A percentile compares a stretch with the other conserved stretches of the same genome.
These are phyloP conservation scores for Candida mesenterica DNA, from an alignment of 1,139 yeast genomes.

Conservation along the genomic window DNA sequence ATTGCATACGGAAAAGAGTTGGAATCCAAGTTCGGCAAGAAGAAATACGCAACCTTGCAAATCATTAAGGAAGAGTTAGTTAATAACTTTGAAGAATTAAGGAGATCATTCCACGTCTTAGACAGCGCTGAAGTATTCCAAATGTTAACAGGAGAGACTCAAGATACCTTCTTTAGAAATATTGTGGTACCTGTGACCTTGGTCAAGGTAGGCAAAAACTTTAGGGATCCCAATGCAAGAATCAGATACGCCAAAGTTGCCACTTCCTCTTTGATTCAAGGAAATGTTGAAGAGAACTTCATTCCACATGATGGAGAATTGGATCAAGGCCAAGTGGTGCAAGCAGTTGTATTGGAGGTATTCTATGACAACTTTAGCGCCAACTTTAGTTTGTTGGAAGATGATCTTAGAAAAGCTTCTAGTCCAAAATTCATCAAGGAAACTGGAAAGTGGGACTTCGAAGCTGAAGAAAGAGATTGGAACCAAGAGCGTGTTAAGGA, in stretches of 20 bases:
- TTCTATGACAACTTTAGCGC: slow-evolving; percentile 75
- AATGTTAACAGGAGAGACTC: slow-evolving; percentile 85
- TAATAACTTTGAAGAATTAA: slow-evolving; percentile 80
- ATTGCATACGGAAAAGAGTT: slow-evolving; percentile 94
- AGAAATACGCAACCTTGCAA: slow-evolving; percentile 78
- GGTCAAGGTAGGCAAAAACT: slow-evolving; percentile 50
- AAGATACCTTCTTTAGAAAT: slow-evolving; percentile 64
- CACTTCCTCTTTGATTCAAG: slow-evolving; percentile 76
- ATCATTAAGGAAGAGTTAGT: slow-evolving; percentile 88
- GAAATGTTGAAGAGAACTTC: slow-evolving; percentile 66
- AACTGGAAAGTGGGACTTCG: slow-evolving; percentile 77
- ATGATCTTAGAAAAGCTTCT: slow-evolving; percentile 63
- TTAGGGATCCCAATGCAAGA: slow-evolving; percentile 34
- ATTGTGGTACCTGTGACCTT: slow-evolving; percentile 77
- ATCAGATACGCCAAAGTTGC: slow-evolving; percentile 52
- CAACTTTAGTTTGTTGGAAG: slow-evolving; percentile 65
- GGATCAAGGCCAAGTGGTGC: slow-evolving; percentile 76
- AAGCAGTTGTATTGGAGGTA: slow-evolving; percentile 70
- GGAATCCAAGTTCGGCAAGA: slow-evolving; percentile 71
- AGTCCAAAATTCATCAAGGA: slow-evolving; percentile 51
- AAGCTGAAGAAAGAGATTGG: slow-evolving; percentile 69
- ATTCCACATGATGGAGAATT: slow-evolving; percentile 54
- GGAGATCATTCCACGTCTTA: slow-evolving; percentile 69
- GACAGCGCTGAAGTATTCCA: slow-evolving; percentile 75
- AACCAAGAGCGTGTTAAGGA: slow-evolving; percentile 57